Conservation (phyloP, 768 basidiomycete genomes). For the Suillus occidentalis region DNA sequence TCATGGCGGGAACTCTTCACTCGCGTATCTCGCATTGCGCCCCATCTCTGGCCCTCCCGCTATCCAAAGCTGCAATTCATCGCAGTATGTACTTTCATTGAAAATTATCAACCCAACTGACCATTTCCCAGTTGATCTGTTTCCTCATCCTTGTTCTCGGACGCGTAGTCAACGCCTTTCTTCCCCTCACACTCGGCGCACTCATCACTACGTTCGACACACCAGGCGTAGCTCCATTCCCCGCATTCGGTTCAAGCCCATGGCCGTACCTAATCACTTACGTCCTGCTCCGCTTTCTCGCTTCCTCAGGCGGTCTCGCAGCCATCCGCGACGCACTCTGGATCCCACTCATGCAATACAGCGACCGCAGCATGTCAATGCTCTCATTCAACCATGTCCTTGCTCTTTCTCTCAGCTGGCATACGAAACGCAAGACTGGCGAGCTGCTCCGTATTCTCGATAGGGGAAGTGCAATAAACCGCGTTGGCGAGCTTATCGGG, state of each 20-base stretch:
- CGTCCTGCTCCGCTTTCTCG: conserved; percentile 67
- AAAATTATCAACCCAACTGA: conserved; percentile 21
- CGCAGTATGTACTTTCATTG: conserved; percentile 40
- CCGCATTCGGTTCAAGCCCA: conserved; percentile 41
- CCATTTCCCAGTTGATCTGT: conserved; percentile 52
- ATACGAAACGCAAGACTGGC: conserved; percentile 80
- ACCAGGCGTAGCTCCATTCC: conserved; percentile 13
- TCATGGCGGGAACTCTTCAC: conserved; percentile 69
- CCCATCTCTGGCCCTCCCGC: conserved; percentile 85
- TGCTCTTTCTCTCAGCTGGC: conserved; percentile 83
- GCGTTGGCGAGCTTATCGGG: conserved; percentile 74
- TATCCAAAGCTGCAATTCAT: conserved; percentile 64
- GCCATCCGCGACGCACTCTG: conserved; percentile 73
- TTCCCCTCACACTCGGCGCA: conserved; percentile 70
- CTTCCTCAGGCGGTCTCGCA: conserved; percentile 73
- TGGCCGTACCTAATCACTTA: conserved; percentile 75
- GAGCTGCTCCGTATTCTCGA: conserved; percentile 59
- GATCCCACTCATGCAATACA: conserved; percentile 89
- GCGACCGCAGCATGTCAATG: conserved; percentile 57
- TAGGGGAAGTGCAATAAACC: conserved; percentile 85
- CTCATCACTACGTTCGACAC: conserved; percentile 23
- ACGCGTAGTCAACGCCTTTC: conserved; percentile 70
- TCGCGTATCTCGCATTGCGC: conserved; percentile 65
- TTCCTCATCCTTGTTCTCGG: conserved; percentile 68
- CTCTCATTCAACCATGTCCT: conserved; percentile 86